A percentile compares a stretch with the other conserved stretches of the same genome.
Evolutionary conservation across 2,329 filamentous ascomycete species (phyloP).

Genomic region (Allantophomopsis cytisporea): DNA sequence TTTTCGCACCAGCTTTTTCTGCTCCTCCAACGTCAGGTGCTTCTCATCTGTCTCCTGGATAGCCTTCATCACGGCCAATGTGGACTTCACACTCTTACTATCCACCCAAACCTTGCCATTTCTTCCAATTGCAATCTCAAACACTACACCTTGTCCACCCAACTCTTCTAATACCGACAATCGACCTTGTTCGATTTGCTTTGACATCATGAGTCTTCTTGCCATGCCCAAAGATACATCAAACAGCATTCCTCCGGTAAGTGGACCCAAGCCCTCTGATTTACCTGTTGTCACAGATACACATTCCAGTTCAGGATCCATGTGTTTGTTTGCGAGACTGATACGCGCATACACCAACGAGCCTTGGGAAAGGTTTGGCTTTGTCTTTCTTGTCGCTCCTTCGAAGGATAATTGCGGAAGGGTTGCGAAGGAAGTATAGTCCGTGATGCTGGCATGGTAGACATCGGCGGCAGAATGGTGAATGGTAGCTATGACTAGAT

Average conservation of each 20-base stretch:
- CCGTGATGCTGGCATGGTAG: constrained; percentile 67
- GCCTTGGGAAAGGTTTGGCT: constrained; percentile 61
- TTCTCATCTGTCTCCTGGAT: constrained; percentile 66
- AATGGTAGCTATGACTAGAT: constrained; percentile 81
- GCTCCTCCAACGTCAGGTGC: constrained; percentile 46
- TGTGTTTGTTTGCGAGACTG: constrained; percentile 61
- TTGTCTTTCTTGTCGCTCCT: constrained; percentile 79
- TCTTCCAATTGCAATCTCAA: constrained; percentile 85
- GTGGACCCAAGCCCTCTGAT: constrained; percentile 71
- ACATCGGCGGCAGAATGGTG: constrained; percentile 62
- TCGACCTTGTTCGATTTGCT: constrained; percentile 44
- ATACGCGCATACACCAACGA: constrained; percentile 85
- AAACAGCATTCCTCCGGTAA: constrained; percentile 80
- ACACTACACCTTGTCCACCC: constrained; percentile 62
- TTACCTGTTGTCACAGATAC: constrained; percentile 79
- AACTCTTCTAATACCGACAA: constrained; percentile 70
- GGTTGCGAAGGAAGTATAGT: constrained; percentile 48
- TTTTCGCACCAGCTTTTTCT: constrained; percentile 57
- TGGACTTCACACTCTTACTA: constrained; percentile 57
- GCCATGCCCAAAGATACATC: constrained; percentile 69
- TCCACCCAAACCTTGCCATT: constrained; percentile 92
- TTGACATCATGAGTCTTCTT: constrained; percentile 59
- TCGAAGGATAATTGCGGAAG: constrained; percentile 90
- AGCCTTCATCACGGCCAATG: constrained; percentile 67
- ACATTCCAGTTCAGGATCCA: constrained; percentile 85